Evolutionary conservation across 805 yeast species (phyloP).

Genomic region (Hemisphaericaspora nanyangensis): DNA sequence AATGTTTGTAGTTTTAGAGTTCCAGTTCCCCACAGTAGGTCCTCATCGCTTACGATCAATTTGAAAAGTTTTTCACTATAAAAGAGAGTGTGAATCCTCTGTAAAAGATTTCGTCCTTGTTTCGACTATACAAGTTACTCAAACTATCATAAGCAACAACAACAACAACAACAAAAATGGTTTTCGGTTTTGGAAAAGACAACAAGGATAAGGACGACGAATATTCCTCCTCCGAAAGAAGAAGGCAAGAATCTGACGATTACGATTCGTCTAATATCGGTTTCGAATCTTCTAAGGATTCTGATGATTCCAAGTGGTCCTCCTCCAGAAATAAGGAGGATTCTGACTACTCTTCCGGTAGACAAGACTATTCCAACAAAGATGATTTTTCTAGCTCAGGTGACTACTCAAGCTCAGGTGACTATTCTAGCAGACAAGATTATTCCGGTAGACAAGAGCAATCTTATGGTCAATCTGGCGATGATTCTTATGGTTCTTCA

Average conservation of each 20-base stretch:
- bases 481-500: conserved; percentile 15
- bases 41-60: too few relatives aligned
- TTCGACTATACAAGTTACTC: too few relatives aligned
- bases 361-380: conserved; percentile 17
- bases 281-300: conserved; percentile 14
- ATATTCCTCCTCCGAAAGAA: neutral
- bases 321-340: conserved; percentile 15
- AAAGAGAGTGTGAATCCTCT: too few relatives aligned
- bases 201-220: conserved; percentile 15
- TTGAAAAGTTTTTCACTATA: too few relatives aligned
- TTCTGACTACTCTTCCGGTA: conserved; percentile 16
- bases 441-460: neutral
- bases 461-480: conserved; percentile 12
- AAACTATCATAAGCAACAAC: too few relatives aligned
- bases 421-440: conserved; percentile 13
- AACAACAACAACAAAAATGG: conserved; percentile 18
- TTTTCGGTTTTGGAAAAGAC: conserved; percentile 31
- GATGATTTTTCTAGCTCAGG: conserved; percentile 1
- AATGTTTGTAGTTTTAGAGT: too few relatives aligned
- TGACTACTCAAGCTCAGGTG: neutral
- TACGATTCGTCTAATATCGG: conserved; percentile 17
- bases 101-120: too few relatives aligned
- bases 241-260: conserved; percentile 2
- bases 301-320: conserved; percentile 25
- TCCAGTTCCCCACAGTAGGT: too few relatives aligned